Evolutionary conservation across 179 eudicot genomes (phyloP).

Genomic region (Sideroxylon spinosum): DNA sequence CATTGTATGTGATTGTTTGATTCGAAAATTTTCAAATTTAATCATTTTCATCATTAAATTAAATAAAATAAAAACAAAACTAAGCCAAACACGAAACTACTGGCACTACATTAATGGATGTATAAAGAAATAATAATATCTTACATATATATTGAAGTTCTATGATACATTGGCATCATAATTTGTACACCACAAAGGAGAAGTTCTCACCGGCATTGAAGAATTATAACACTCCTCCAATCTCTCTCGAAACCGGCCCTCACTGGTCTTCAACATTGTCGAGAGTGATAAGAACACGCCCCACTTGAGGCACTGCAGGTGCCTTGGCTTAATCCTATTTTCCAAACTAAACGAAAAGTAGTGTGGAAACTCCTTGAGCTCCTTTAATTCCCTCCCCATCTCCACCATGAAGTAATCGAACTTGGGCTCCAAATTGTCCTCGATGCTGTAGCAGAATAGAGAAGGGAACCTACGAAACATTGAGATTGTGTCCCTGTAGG

Average conservation of each 20-base stretch:
- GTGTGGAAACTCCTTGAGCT: slow-evolving; percentile 76
- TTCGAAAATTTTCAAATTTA: too few relatives aligned
- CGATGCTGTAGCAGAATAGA: slow-evolving; percentile 72
- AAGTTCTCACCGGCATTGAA: slow-evolving; percentile 56
- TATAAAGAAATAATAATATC: neutral
- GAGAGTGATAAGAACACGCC: slow-evolving; percentile 70
- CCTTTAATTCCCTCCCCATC: slow-evolving; percentile 87
- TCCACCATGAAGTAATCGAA: slow-evolving; percentile 70
- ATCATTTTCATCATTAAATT: too few relatives aligned
- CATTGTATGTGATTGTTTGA: too few relatives aligned
- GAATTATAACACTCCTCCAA: slow-evolving; percentile 60
- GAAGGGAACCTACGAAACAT: slow-evolving; percentile 74
- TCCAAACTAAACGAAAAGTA: slow-evolving; percentile 91
- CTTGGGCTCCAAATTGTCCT: slow-evolving; percentile 70
- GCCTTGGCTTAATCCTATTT: slow-evolving; percentile 75
- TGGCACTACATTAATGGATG: neutral
- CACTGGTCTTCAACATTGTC: slow-evolving; percentile 61
- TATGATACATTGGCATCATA: slow-evolving; percentile 18
- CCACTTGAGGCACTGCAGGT: slow-evolving; percentile 53
- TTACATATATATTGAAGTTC: neutral
- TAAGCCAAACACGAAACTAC: neutral
- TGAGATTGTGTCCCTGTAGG: slow-evolving; percentile 43
- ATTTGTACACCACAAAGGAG: slow-evolving; percentile 63
- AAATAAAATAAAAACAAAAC: too few relatives aligned
- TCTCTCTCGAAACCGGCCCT: slow-evolving; percentile 45